phyloP scores from a whole-genome alignment of 2,329 filamentous ascomycete genomes.

The Tolypocladium paradoxum region DNA sequence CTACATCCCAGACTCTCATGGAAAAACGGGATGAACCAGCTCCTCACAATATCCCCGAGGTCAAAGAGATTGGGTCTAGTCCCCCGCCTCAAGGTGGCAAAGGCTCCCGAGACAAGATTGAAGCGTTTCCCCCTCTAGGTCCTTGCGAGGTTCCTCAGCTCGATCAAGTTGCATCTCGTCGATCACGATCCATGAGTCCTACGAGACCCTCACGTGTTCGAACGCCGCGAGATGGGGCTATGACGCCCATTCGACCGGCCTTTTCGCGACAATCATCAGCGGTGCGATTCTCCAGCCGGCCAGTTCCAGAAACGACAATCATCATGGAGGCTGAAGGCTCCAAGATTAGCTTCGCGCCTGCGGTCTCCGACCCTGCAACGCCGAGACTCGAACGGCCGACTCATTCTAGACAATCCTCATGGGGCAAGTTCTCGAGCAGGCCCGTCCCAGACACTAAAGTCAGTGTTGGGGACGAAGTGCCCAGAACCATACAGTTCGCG shows the following conservation, averaged over 20 bases:
- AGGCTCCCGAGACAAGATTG: conserved; percentile 1
- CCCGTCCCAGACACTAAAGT: conserved; percentile 51
- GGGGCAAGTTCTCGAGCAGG: conserved; percentile 50
- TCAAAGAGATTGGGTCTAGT: conserved; percentile 1
- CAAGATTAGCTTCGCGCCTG: conserved; percentile 57
- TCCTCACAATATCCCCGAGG: conserved; percentile 5
- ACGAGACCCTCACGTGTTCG: conserved; percentile 9
- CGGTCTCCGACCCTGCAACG: conserved; percentile 11
- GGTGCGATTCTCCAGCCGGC: conserved; percentile 59
- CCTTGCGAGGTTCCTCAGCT: conserved; percentile 6
- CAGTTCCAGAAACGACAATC: conserved; percentile 60
- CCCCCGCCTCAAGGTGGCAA: background rate
- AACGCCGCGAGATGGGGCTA: conserved; percentile 10
- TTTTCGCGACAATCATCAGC: conserved; percentile 42
- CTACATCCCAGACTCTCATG: conserved; percentile 11
- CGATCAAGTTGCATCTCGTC: conserved; percentile 4
- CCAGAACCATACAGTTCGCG: conserved; percentile 54
- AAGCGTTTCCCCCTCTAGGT: conserved; percentile 13
- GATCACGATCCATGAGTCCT: conserved; percentile 15
- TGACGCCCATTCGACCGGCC: conserved; percentile 28
- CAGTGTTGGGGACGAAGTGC: conserved; percentile 39
- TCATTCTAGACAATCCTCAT: conserved; percentile 33
- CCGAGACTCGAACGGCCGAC: conserved; percentile 24
- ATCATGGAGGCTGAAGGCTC: conserved; percentile 49
- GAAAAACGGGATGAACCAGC: background rate